Evolutionary conservation across 2,329 filamentous ascomycete species (phyloP).

Genomic region (Celoporthe dispersa): DNA sequence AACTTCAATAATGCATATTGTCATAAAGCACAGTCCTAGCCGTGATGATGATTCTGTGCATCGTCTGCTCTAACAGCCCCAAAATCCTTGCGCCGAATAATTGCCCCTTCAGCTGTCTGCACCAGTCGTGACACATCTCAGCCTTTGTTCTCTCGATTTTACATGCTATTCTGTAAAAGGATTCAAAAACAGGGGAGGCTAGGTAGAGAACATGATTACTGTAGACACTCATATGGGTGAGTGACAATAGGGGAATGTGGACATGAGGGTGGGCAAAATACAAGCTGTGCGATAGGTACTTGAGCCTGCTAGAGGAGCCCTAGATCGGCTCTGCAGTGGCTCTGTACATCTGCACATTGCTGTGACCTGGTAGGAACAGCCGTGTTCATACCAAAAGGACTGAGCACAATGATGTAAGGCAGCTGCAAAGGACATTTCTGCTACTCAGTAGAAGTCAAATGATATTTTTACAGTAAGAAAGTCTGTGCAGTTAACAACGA

Average conservation of each 20-base stretch:
- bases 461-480: not conserved
- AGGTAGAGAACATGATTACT: no score
- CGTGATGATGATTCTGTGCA: not conserved
- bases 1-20: not conserved
- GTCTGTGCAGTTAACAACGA: not conserved
- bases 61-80: not conserved
- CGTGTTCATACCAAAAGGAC: not conserved
- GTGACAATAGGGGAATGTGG: no score
- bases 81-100: not conserved
- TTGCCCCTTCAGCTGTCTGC: no score
- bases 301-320: not conserved
- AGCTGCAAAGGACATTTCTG: not conserved
- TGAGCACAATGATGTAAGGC: not conserved
- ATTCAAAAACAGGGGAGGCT: no score
- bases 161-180: no score
- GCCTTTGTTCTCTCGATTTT: no score
- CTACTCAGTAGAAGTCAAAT: not conserved
- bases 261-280: no score
- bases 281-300: not conserved
- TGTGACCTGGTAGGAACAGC: not conserved
- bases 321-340: no score
- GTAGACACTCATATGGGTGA: no score
- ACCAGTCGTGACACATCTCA: no score
- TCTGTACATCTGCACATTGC: no score
- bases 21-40: not conserved